Conservation (phyloP, 2,329 filamentous ascomycete genomes). For the Dothideomycetes sp. region DNA sequence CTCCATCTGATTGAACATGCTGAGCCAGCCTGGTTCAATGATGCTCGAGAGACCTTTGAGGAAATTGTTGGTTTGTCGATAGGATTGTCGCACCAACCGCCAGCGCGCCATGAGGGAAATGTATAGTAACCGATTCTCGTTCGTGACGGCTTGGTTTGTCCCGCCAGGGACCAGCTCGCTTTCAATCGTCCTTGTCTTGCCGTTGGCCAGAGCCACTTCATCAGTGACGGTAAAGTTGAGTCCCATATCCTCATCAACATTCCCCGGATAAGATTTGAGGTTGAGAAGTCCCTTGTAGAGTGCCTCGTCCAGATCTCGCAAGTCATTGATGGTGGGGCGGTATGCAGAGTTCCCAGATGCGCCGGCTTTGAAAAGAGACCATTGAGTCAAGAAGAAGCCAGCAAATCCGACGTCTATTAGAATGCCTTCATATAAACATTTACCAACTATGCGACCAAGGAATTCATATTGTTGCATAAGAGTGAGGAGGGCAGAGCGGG, state of each 20-base stretch:
- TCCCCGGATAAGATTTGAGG: constrained; percentile 75
- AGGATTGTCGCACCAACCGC: constrained; percentile 69
- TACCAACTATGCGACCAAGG: constrained; percentile 82
- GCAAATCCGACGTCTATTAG: constrained; percentile 88
- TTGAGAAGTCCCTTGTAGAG: constrained; percentile 75
- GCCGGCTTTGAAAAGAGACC: constrained; percentile 65
- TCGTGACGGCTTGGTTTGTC: constrained; percentile 68
- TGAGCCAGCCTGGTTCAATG: constrained; percentile 85
- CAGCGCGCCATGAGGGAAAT: constrained; percentile 86
- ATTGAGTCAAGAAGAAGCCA: constrained; percentile 91
- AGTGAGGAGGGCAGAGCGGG: constrained; percentile 44
- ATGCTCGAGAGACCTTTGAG: constrained; percentile 76
- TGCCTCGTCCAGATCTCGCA: constrained; percentile 81
- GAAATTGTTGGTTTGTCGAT: constrained; percentile 76
- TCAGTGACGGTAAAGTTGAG: constrained; percentile 88
- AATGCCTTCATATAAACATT: constrained; percentile 95
- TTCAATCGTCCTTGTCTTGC: constrained; percentile 47
- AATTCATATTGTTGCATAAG: constrained; percentile 77
- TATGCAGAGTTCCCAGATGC: constrained; percentile 61
- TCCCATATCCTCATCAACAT: constrained; percentile 66
- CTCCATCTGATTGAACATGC: constrained; percentile 97
- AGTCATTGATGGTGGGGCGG: constrained; percentile 86
- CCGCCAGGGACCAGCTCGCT: constrained; percentile 68
- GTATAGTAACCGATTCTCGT: constrained; percentile 87
- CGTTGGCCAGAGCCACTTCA: constrained; percentile 31